These are phyloP conservation scores for Colletotrichum falcatum DNA, from an alignment of 2,329 filamentous ascomycete genomes.

Conservation along the genomic window DNA sequence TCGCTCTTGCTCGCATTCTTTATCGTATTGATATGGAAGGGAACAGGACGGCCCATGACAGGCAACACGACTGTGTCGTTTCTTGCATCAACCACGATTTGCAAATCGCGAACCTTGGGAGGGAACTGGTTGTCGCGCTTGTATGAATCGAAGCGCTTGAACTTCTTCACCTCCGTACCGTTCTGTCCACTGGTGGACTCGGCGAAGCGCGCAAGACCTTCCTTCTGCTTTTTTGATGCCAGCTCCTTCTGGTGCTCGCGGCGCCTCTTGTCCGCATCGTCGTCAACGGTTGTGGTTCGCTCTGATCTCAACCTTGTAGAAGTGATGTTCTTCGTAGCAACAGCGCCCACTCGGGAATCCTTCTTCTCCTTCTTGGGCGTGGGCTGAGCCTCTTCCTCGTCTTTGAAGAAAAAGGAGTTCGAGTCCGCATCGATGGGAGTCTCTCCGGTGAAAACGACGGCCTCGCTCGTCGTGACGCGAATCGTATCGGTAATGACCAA, in stretches of 20 bases:
- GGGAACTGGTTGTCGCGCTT: conserved; percentile 97
- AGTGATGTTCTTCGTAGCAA: conserved; percentile 95
- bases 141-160: conserved; percentile 99
- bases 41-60: conserved; percentile 96
- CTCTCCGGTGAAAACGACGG: conserved; percentile 92
- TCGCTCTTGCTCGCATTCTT: conserved; percentile 99
- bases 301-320: conserved; percentile 93
- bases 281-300: conserved; percentile 86
- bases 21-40: conserved; percentile 97
- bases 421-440: conserved; percentile 92
- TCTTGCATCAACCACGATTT: conserved; percentile 91
- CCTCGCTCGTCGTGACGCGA: conserved; percentile 82
- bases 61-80: conserved; percentile 91
- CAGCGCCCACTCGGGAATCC: conserved; percentile 83
- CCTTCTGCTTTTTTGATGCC: conserved; percentile 87
- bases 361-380: conserved; percentile 93
- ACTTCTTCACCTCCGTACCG: conserved; percentile 95
- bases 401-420: conserved; percentile 98
- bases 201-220: conserved; percentile 86
- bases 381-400: conserved; percentile 88
- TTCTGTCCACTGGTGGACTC: conserved; percentile 88
- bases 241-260: conserved; percentile 93
- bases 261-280: conserved; percentile 88
- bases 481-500: conserved; percentile 94
- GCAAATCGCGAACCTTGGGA: conserved; percentile 82